Evolutionary conservation across 2,329 filamentous ascomycete species (phyloP).

Genomic region (Microcera coccophila): DNA sequence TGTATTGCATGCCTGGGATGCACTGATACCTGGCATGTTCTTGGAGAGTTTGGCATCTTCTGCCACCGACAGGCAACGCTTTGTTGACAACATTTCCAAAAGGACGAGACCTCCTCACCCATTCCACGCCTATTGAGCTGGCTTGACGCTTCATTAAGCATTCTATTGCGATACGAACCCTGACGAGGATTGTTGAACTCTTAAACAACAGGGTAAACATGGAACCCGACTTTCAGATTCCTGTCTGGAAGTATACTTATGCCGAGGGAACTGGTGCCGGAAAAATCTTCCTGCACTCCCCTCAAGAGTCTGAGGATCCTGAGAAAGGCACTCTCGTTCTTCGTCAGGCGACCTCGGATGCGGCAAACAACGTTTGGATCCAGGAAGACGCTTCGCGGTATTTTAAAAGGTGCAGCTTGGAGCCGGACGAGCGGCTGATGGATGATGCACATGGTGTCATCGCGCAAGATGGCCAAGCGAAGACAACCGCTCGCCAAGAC

Average conservation of each 20-base stretch:
- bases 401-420: conserved; percentile 5
- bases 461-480: conserved; percentile 12
- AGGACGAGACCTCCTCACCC: neutral
- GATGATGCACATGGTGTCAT: conserved; percentile 18
- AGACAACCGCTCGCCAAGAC: conserved; percentile 4
- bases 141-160: neutral
- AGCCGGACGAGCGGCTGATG: conserved; percentile 3
- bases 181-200: neutral
- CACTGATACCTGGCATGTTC: neutral
- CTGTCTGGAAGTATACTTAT: conserved; percentile 16
- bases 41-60: neutral
- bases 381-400: conserved; percentile 6
- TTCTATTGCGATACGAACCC: neutral
- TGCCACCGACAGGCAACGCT: neutral
- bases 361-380: conserved; percentile 15
- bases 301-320: conserved; percentile 4
- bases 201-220: conserved; percentile 10
- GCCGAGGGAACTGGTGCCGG: conserved; percentile 2
- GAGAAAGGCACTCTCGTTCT: conserved; percentile 7
- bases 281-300: conserved; percentile 14
- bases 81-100: neutral
- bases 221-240: conserved; percentile 12
- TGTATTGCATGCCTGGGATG: too few species aligned
- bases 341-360: conserved; percentile 13
- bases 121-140: neutral